Percentiles rank a stretch among this genome's conserved stretches.
phyloP scores from a whole-genome alignment of 352 stramenopile genomes.

The Poterioochromonas sp. region DNA sequence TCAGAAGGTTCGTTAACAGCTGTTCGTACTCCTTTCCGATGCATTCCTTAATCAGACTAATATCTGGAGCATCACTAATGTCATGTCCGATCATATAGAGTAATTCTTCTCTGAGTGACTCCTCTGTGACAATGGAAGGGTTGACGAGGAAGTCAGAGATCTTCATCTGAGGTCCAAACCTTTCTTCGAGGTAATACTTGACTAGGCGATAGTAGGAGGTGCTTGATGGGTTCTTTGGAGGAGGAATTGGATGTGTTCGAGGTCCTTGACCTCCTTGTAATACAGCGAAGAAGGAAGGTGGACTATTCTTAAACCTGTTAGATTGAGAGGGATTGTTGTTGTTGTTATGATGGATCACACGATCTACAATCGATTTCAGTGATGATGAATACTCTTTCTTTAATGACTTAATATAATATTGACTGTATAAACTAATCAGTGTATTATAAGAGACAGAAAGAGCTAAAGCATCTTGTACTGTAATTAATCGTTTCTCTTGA shows the following conservation, averaged over 20 bases:
- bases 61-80: background rate
- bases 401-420: background rate
- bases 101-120: background rate
- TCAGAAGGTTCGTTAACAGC: background rate
- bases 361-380: too few relatives aligned
- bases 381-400: background rate
- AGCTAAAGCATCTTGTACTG: background rate
- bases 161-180: background rate
- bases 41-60: conserved; percentile 12
- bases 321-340: background rate
- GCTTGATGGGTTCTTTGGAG: background rate
- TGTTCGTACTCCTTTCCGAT: conserved; percentile 30
- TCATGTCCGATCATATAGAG: background rate
- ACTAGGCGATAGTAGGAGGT: background rate
- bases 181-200: background rate
- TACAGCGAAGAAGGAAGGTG: background rate
- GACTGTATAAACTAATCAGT: conserved; percentile 19
- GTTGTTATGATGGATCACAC: background rate
- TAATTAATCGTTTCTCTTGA: background rate
- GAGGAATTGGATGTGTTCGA: background rate
- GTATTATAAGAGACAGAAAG: conserved; percentile 1
- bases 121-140: background rate
- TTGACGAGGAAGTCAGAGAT: background rate
- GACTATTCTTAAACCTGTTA: background rate
- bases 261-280: background rate